Base-by-base conservation (phyloP, 805 yeast species). In the Kuraishia floccosa region DNA sequence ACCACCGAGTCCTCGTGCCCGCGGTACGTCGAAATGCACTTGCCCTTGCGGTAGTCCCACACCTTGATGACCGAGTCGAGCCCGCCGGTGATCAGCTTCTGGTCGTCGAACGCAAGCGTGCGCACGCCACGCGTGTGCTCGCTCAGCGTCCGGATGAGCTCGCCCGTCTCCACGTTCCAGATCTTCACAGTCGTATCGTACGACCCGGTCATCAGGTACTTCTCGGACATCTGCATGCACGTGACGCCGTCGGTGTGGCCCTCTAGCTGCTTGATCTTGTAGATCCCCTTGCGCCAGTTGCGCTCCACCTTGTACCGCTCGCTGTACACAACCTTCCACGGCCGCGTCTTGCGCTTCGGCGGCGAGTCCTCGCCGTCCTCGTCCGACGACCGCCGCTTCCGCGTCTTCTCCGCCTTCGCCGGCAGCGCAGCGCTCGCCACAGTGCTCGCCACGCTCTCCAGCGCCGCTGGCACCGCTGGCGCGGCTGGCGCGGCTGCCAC, bases 41-140 rank as follows among this genome's bases (percentile, higher is more conserved):
- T 81, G 23, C 98, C 98, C 0, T 94, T 85, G 40, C 80, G 78
- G 55, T 85, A 85, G 57, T 89, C 86, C 98, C 98, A 91, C 24
- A 91, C 93, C 43, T 87, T 78, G 38, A 91, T 85, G 0, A 95
- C 85, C 28, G 78, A 70, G 56, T 91, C 98, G 49, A 85, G 63
- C 1, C 95, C 87, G 9, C 95, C 96, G 1, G 96, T 83, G 27
- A 91, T 84, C 26, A 91, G 65, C 54, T 91, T 91, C 43, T 78
- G 83, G 30, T 76, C 79, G 54, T 91, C 97, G 52, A 89, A 89
- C 30, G 71, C 83, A 25, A 91, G 60, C 0, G 94, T 68, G 30
- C 86, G 68, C 15, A 91, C 93, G 17, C 94, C 96, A 44, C 81
- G 77, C 9, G 76, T 69, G 52, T 91, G 97, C n/a, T 96, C 96